These are phyloP conservation scores for Eucalyptus polybractea DNA, from an alignment of 345 rosid genomes.

Conservation along the genomic window DNA sequence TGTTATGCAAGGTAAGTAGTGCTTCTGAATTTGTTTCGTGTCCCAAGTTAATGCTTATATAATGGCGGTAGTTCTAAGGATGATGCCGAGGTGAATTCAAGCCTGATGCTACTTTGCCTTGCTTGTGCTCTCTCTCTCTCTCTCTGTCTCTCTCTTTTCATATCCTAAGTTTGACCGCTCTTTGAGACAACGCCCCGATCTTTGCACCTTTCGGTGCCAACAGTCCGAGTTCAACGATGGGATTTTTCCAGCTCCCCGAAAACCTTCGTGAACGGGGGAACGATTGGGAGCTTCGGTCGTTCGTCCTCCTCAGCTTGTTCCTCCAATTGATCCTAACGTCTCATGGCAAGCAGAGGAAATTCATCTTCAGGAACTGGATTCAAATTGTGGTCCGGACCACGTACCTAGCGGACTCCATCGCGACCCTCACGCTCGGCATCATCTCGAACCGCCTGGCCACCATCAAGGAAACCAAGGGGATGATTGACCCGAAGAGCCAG, in stretches of 20 bases:
- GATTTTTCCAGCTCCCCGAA: rapidly evolving
- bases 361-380: rapidly evolving
- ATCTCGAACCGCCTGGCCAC: background rate
- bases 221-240: background rate
- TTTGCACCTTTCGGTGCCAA: background rate
- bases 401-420: background rate
- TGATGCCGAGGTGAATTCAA: no score
- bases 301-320: background rate
- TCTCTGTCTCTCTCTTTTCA: no score
- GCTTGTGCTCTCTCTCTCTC: no score
- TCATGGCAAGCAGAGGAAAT: background rate
- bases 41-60: no score
- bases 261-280: background rate
- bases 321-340: background rate
- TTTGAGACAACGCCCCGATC: no score
- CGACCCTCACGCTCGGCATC: background rate
- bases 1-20: no score
- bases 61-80: no score
- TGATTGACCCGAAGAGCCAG: background rate
- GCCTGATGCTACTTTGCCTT: no score
- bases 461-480: background rate
- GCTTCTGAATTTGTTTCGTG: no score
- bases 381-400: background rate
- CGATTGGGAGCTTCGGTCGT: background rate
- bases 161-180: no score